Base-by-base conservation (phyloP, 2,329 filamentous ascomycete genomes). In the Aspergillus fructus region DNA sequence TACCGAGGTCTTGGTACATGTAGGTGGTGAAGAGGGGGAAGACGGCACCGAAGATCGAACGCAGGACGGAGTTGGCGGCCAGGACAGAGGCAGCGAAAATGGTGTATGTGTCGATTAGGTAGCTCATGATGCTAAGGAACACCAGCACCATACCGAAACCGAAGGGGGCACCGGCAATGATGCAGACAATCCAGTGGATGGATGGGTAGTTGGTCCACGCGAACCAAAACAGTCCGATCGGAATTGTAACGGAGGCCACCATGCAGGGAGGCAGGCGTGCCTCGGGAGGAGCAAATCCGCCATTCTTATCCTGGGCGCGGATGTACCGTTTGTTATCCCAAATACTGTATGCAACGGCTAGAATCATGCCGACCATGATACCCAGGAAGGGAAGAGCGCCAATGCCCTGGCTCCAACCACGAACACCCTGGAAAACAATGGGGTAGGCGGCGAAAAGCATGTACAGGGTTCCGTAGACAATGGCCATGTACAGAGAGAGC, bases 211-310 rank as follows among this genome's bases (percentile, higher is more conserved):
- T 81, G 1, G 83, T 84, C 83, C 83, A 86, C 0, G 82, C 83
- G 56, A 85, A 83, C 82, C 82, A 84, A 68, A 85, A 84, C 4
- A 85, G 73, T 15, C 82, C 80, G 42, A 84, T 68, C 0, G 85
- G 84, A 40, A 87, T 75, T n/a, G 74, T 70, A 21, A 83, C 72
- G 53, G 76, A 78, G 33, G 79, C 79, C 3, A 81, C 59, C 58
- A 82, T 78, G 45, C 74, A 77, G 5, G 81, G 78, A 2, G 81
- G 79, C 2, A 85, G 69, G 49, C 80, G 81, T 40, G 80, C 80
- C 71, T 86, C 84, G 0, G 85, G 85, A n/a, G 85, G 80, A 8
- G 84, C 84, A 57, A 85, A 82, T 5, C 86, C 86, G 2, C 74
- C 76, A 17, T 81, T 64, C 24, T 76, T 73, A 19, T 77, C 73